phyloP scores from a whole-genome alignment of 352 stramenopile species.

The Globisporangium middletonii region DNA sequence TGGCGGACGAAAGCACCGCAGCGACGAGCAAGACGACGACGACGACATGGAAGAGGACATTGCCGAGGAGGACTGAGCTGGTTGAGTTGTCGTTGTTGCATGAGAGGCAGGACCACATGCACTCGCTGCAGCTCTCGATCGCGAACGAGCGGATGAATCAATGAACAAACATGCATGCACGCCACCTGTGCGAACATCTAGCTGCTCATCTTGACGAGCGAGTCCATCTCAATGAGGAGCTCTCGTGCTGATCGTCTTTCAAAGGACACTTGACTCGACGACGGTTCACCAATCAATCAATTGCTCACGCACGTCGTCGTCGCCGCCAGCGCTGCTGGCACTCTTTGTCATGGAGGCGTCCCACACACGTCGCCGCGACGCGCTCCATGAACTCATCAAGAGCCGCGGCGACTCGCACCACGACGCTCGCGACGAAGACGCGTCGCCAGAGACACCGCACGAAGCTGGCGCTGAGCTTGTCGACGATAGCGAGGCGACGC shows the following conservation, averaged over 20 bases:
- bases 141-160: neutral
- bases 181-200: neutral
- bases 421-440: neutral
- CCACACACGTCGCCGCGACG: neutral
- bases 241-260: no score
- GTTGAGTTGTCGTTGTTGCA: neutral
- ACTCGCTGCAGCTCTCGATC: neutral
- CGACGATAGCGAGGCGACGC: neutral
- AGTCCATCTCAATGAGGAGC: no score
- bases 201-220: neutral
- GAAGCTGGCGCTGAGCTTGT: neutral
- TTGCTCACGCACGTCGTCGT: neutral
- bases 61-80: conserved; percentile 46
- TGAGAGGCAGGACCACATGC: neutral
- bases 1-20: conserved; percentile 19
- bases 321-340: neutral
- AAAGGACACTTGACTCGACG: neutral
- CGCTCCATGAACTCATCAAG: neutral
- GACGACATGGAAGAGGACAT: conserved; percentile 84
- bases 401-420: neutral
- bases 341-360: no score
- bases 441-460: neutral
- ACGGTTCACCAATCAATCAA: neutral
- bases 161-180: neutral
- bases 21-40: conserved; percentile 34